Conservation (phyloP, 352 stramenopile genomes). For the Aphanomyces astaci region DNA sequence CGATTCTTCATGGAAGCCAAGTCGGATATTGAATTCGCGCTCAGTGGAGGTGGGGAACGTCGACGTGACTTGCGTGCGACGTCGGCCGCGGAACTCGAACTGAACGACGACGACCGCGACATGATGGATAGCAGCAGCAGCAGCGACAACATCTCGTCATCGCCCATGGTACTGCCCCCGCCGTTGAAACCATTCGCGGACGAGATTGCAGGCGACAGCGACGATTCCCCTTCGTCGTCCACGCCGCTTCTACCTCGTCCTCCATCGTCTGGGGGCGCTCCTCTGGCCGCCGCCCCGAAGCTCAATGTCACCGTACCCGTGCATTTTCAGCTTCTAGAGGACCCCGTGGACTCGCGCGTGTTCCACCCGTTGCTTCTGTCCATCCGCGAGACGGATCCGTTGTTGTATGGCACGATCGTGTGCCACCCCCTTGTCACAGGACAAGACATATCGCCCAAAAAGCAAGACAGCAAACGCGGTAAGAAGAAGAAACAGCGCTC, state of each 20-base stretch:
- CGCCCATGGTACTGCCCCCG: not conserved
- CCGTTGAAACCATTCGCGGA: not conserved
- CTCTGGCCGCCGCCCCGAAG: not conserved
- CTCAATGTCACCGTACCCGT: conserved; percentile 22
- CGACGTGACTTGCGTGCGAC: conserved; percentile 27
- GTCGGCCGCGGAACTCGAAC: conserved; percentile 11
- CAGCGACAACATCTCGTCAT: not conserved
- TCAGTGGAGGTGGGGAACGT: conserved; percentile 59
- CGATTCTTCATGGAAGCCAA: conserved; percentile 87
- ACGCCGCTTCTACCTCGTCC: conserved; percentile 38
- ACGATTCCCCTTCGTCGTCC: conserved; percentile 24
- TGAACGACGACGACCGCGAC: conserved; percentile 64
- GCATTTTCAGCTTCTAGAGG: conserved; percentile 49
- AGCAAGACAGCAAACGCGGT: conserved; percentile 79
- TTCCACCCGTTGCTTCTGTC: conserved; percentile 67
- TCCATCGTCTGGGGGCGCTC: conserved; percentile 26
- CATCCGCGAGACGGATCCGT: conserved; percentile 71
- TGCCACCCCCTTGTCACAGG: conserved; percentile 77
- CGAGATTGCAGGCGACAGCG: not conserved
- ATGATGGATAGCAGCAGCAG: conserved; percentile 25
- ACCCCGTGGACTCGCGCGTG: conserved; percentile 67
- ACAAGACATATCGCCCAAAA: conserved; percentile 67
- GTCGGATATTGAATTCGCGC: conserved; percentile 82
- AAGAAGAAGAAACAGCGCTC: conserved; percentile 50
- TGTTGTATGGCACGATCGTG: conserved; percentile 75